phyloP scores from a whole-genome alignment of 2,329 filamentous ascomycete genomes.

The Colletotrichum gigasporum region DNA sequence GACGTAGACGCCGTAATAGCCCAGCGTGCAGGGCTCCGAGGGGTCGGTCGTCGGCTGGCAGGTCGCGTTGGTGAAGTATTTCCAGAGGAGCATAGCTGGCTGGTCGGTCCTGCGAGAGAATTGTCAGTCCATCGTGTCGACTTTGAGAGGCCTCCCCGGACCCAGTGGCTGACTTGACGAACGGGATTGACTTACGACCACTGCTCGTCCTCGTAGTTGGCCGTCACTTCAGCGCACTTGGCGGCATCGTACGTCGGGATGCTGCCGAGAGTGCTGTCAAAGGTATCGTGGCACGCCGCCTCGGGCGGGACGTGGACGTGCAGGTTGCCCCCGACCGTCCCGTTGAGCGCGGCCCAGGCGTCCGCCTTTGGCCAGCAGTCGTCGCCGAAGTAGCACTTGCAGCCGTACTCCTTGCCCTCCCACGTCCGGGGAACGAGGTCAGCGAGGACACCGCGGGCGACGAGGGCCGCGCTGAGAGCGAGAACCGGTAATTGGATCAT shows the following conservation, averaged over 20 bases:
- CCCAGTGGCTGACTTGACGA: no score
- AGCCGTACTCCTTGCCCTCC: constrained; percentile 40
- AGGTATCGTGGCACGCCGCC: constrained; percentile 46
- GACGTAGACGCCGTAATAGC: constrained; percentile 48
- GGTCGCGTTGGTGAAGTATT: constrained; percentile 52
- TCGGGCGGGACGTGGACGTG: constrained; percentile 40
- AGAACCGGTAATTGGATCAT: neutral
- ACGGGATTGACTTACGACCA: constrained; percentile 44
- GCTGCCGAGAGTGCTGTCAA: constrained; percentile 47
- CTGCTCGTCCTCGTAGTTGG: constrained; percentile 42
- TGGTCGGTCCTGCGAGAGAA: constrained; percentile 35
- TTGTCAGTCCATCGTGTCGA: neutral
- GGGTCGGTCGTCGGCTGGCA: constrained; percentile 45
- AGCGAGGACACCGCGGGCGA: neutral
- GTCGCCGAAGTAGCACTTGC: constrained; percentile 44
- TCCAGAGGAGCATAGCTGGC: constrained; percentile 46
- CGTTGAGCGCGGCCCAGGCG: constrained; percentile 43
- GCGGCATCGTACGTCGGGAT: constrained; percentile 46
- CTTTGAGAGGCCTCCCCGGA: no score
- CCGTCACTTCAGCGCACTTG: constrained; percentile 41
- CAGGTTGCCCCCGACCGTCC: constrained; percentile 47
- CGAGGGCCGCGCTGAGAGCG: neutral
- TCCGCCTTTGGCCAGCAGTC: constrained; percentile 41
- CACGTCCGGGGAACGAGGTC: constrained; percentile 21
- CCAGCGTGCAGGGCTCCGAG: constrained; percentile 45